These are phyloP conservation scores for Podochytrium sp. DNA, from an alignment of 192 early-diverging fungal species.

Conservation along the genomic window DNA sequence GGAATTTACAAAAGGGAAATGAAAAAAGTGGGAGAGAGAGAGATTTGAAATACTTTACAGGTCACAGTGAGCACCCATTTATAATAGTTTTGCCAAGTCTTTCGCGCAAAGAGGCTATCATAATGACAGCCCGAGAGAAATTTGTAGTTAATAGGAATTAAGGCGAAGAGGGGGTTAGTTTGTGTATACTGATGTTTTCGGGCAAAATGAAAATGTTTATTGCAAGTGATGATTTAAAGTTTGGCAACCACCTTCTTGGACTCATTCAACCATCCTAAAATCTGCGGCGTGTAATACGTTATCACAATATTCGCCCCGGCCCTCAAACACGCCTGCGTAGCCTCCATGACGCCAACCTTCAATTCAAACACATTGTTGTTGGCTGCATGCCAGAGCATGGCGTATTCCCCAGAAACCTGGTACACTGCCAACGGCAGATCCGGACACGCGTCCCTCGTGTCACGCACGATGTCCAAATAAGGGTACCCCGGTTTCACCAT, in stretches of 20 bases:
- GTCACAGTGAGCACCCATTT: too few relatives aligned
- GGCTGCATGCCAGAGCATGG: slow-evolving; percentile 79
- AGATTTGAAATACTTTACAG: background rate
- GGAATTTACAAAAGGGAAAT: background rate
- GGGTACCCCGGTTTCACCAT: slow-evolving; percentile 98
- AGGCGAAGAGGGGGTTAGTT: too few relatives aligned
- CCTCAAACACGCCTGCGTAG: slow-evolving; percentile 76
- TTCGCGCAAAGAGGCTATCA: too few relatives aligned
- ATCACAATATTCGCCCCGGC: slow-evolving; percentile 92
- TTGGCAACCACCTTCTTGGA: too few relatives aligned
- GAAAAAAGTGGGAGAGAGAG: background rate
- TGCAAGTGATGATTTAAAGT: too few relatives aligned
- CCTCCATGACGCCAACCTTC: slow-evolving; percentile 84
- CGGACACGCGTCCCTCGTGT: slow-evolving; percentile 56
- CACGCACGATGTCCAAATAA: slow-evolving; percentile 94
- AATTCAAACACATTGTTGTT: slow-evolving; percentile 82
- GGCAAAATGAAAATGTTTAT: too few relatives aligned
- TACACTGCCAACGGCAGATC: slow-evolving; percentile 96
- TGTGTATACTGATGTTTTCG: too few relatives aligned
- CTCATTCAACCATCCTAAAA: slow-evolving; percentile 94
- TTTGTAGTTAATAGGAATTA: too few relatives aligned
- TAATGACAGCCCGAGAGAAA: too few relatives aligned
- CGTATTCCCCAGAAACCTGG: slow-evolving; percentile 79
- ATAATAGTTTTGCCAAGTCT: too few relatives aligned
- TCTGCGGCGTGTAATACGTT: slow-evolving; percentile 93